A percentile compares a stretch with the other conserved stretches of the same genome.
Evolutionary conservation across 2,329 filamentous ascomycete genomes (phyloP).

Genomic region (Colletotrichum nymphaeae): DNA sequence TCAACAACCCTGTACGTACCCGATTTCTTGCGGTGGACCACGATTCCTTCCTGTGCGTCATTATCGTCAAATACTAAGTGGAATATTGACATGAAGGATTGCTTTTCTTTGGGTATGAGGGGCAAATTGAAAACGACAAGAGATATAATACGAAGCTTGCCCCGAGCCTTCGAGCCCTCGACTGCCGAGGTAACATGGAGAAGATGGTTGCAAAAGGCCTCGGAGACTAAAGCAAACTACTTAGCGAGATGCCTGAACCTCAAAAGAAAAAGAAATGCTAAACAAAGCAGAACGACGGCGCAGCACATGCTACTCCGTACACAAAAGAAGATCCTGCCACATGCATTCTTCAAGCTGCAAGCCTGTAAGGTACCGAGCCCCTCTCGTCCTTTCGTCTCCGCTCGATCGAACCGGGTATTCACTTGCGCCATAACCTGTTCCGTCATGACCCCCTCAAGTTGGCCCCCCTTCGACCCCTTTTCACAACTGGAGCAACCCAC

Average conservation of each 20-base stretch:
- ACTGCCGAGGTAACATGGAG: neutral
- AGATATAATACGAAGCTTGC: neutral
- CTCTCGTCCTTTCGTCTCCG: neutral
- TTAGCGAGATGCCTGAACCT: constrained; percentile 1
- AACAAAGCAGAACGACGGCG: neutral
- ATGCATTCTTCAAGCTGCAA: neutral
- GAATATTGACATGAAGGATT: neutral
- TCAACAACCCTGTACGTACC: constrained; percentile 21
- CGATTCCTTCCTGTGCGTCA: constrained; percentile 1
- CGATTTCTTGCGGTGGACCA: neutral
- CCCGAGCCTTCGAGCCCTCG: too few species aligned
- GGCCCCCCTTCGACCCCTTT: neutral
- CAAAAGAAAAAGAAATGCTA: neutral
- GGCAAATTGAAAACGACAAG: neutral
- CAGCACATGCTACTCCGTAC: neutral
- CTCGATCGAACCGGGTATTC: neutral
- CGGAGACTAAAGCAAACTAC: constrained; percentile 17
- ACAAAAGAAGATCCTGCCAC: neutral
- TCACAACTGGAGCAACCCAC: constrained; percentile 1
- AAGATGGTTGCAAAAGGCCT: neutral
- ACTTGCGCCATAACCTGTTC: neutral
- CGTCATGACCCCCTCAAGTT: neutral
- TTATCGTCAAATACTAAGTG: constrained; percentile 3
- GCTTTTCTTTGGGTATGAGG: neutral
- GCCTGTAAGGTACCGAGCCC: neutral